Conservation (phyloP, 345 rosid genomes). For the Eucalyptus albens region DNA sequence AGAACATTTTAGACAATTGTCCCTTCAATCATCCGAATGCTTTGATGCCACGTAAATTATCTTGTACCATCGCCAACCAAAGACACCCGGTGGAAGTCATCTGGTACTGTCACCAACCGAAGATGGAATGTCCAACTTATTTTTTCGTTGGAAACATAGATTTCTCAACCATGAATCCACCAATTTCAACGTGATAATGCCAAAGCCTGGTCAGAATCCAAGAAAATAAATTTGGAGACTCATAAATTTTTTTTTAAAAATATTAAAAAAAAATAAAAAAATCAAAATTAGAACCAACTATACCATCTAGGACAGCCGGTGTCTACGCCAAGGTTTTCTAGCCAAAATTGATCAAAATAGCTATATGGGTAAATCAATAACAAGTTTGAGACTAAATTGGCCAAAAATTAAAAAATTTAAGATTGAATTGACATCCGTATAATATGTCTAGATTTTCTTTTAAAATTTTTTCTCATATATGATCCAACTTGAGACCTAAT, state of each 20-base stretch:
- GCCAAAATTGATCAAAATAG: not conserved
- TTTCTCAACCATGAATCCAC: not conserved
- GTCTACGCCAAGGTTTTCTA: rapidly evolving
- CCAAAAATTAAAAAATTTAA: not conserved
- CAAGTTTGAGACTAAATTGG: rapidly evolving
- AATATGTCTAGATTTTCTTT: too few relatives aligned
- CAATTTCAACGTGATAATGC: not conserved
- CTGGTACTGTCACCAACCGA: not conserved
- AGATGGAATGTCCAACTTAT: not conserved
- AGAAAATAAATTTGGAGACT: not conserved
- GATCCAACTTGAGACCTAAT: too few relatives aligned
- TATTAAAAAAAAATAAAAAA: too few relatives aligned
- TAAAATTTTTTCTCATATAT: too few relatives aligned
- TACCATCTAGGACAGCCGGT: rapidly evolving
- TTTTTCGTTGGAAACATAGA: not conserved
- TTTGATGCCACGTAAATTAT: not conserved
- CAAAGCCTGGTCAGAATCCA: not conserved
- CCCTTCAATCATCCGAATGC: not conserved
- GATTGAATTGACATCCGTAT: rapidly evolving
- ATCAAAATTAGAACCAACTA: too few relatives aligned
- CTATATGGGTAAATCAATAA: not conserved
- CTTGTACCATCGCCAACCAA: not conserved
- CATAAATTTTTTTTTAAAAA: rapidly evolving
- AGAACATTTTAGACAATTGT: too few relatives aligned
- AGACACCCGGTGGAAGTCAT: not conserved